phyloP scores from a whole-genome alignment of 129 eudicot species.

The Sambucus nigra region DNA sequence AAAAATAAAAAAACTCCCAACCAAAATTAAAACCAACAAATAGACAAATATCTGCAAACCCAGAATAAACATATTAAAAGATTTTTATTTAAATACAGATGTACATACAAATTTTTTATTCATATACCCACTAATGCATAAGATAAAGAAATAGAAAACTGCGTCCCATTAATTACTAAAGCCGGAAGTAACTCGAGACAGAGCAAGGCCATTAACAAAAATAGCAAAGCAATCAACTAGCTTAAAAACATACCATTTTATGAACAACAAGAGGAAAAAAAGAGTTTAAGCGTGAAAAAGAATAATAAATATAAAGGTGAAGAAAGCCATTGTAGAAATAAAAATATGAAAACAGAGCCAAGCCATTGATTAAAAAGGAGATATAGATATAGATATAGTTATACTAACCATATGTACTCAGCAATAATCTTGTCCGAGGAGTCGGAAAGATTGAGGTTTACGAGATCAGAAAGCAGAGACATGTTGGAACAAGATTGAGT shows the following conservation, averaged over 20 bases:
- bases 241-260: neutral
- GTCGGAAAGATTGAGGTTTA: constrained; percentile 57
- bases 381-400: neutral
- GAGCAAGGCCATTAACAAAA: constrained; percentile 12
- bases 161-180: neutral
- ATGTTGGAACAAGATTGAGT: too few relatives aligned
- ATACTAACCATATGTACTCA: constrained; percentile 65
- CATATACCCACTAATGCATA: too few relatives aligned
- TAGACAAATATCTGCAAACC: too few relatives aligned
- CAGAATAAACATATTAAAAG: too few relatives aligned
- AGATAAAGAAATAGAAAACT: neutral
- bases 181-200: neutral
- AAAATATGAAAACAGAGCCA: too few relatives aligned
- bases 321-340: too few relatives aligned
- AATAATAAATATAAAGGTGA: too few relatives aligned
- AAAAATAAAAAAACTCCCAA: too few relatives aligned
- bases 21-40: too few relatives aligned
- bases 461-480: constrained; percentile 59
- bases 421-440: constrained; percentile 56
- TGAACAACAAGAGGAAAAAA: neutral
- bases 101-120: too few relatives aligned
- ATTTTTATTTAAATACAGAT: too few relatives aligned
- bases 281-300: constrained; percentile 27
- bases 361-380: neutral
- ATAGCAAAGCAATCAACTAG: neutral